Conservation (phyloP, 352 stramenopile genomes). For the Phytophthora foliorum region DNA sequence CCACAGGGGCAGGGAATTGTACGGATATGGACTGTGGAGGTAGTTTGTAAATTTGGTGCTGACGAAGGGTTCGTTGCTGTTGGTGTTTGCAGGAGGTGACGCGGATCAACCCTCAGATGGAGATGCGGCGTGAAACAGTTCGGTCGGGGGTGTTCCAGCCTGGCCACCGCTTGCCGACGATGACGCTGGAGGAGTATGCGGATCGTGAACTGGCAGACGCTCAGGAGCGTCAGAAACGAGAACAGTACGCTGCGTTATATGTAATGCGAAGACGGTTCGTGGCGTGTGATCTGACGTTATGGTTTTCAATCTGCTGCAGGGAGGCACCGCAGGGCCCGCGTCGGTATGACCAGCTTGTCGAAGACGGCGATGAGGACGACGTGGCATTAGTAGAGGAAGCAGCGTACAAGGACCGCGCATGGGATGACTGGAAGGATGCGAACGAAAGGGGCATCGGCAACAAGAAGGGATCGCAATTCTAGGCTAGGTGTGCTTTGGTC, state of each 20-base stretch:
- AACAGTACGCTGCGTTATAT: slow-evolving; percentile 53
- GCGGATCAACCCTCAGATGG: slow-evolving; percentile 86
- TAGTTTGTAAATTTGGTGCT: not conserved
- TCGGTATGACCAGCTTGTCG: slow-evolving; percentile 95
- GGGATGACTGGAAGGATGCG: slow-evolving; percentile 98
- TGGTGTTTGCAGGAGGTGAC: slow-evolving; percentile 70
- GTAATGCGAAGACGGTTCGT: not conserved
- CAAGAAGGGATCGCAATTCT: slow-evolving; percentile 96
- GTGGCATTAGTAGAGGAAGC: slow-evolving; percentile 92
- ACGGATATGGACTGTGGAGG: slow-evolving; percentile 24
- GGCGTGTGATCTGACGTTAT: slow-evolving; percentile 15
- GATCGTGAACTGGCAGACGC: slow-evolving; percentile 91
- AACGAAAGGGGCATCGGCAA: slow-evolving; percentile 97
- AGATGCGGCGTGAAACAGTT: slow-evolving; percentile 91
- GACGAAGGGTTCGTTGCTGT: slow-evolving; percentile 4
- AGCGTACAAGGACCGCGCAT: slow-evolving; percentile 94
- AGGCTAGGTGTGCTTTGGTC: slow-evolving; percentile 33
- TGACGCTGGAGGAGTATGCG: slow-evolving; percentile 95
- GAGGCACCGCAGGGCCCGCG: slow-evolving; percentile 66
- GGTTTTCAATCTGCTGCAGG: slow-evolving; percentile 32
- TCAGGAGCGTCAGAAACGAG: slow-evolving; percentile 85
- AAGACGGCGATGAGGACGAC: slow-evolving; percentile 97
- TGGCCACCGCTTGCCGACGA: slow-evolving; percentile 96
- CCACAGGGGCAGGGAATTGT: slow-evolving; percentile 83
- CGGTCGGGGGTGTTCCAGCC: slow-evolving; percentile 94